Percentiles rank a stretch among this genome's conserved stretches.
Evolutionary conservation across 2,329 filamentous ascomycete species (phyloP).

Genomic region (Aspergillus sp.): DNA sequence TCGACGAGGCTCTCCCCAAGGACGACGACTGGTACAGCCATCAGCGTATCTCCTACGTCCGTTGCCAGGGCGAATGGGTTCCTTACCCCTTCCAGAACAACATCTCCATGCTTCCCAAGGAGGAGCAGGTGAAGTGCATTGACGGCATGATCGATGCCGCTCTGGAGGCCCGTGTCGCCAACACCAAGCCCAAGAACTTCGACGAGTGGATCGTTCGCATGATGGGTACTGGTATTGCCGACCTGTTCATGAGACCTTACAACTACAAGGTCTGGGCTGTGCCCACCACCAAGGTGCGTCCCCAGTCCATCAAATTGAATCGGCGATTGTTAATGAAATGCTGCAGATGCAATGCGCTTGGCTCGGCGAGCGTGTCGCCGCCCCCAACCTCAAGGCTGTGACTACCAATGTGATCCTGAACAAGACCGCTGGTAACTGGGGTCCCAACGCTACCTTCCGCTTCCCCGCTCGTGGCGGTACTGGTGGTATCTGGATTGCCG

Average conservation of each 20-base stretch:
- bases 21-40: conserved; percentile 96
- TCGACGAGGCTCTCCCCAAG: conserved; percentile 93
- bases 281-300: conserved; percentile 83
- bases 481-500: conserved; percentile 97
- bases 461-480: conserved; percentile 96
- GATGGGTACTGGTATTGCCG: conserved; percentile 83
- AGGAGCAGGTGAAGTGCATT: conserved; percentile 91
- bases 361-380: conserved; percentile 97
- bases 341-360: conserved; percentile 94
- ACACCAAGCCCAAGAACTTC: conserved; percentile 91
- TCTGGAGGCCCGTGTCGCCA: conserved; percentile 78
- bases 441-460: conserved; percentile 95
- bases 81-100: conserved; percentile 99
- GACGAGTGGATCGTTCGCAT: conserved; percentile 97
- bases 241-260: conserved; percentile 98
- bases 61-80: conserved; percentile 94
- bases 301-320: neutral
- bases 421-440: conserved; percentile 97
- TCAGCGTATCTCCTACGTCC: conserved; percentile 98
- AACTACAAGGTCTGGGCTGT: conserved; percentile 99
- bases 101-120: conserved; percentile 95
- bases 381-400: conserved; percentile 89
- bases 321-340: conserved; percentile 7
- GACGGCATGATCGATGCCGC: conserved; percentile 96
- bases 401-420: conserved; percentile 92